Evolutionary conservation across 23 red algal genomes (phyloP), one percentile per base, ranked within the genome.

Genomic region (Gracilaria domingensis): DNA sequence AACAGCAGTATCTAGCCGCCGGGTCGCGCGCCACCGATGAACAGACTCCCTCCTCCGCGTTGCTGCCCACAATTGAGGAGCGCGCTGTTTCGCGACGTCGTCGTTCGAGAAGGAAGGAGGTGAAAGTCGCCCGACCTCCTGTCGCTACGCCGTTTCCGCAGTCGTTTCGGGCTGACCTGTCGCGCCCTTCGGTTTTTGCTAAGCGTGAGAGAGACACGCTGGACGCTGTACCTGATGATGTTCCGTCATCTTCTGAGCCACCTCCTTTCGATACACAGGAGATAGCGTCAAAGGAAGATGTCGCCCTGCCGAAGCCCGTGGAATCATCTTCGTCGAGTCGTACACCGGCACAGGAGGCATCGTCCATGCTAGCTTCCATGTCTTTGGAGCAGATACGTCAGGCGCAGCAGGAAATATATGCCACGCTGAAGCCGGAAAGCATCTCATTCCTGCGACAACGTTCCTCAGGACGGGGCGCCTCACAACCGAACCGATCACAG

Each of bases 391-490:
- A 87, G 30, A 70, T 87, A 45, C 64, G 18, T 12, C 48, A 87
- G 38, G 84, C 84, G 26, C 84, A 74, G 35, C 64, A 32, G 2
- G 66, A 76, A 36, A 87, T 87, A 36, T 66, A 47, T 8, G 26
- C 42, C 18, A 59, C 69, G 34, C 67, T 87, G n/a, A 75, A 32
- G n/a, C 64, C 84, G 26, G 66, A 87, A 23, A 87, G 67, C 67
- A 87, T 87, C 35, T 28, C 42, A 12, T 87, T 87, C 54, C 32
- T 87, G 18, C 76, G 61, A 69, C 39, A 87, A 23, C 84, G 84
- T 54, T 61, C 56, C 2, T 69, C 42, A 45, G 42, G 5, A 45
- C 42, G 11, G 42, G 42, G 42, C 42, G 42, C 42, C 4, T 26
- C 18, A 14, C 56, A 40, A 11, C 8, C 21, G 35, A 39, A 24